phyloP scores from a whole-genome alignment of 768 basidiomycete species.

The Ramaria sp. region DNA sequence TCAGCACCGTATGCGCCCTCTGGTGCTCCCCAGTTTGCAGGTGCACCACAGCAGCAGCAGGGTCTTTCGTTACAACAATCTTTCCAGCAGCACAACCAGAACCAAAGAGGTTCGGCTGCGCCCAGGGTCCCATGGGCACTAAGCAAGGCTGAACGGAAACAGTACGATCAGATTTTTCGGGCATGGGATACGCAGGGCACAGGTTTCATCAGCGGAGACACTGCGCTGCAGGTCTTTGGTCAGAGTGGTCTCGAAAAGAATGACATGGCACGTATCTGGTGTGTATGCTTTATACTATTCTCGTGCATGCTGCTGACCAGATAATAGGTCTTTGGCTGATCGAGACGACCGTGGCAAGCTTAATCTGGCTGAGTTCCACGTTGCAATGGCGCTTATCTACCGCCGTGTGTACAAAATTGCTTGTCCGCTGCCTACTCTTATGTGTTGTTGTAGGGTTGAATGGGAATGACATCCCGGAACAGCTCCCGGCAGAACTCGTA shows the following conservation, averaged over 20 bases:
- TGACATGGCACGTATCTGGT: conserved; percentile 92
- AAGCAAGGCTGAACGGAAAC: conserved; percentile 86
- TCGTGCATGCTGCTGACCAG: conserved; percentile 4
- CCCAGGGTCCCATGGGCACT: conserved; percentile 81
- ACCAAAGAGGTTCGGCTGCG: conserved; percentile 50
- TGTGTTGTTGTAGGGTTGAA: conserved; percentile 57
- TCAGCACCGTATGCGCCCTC: conserved; percentile 48
- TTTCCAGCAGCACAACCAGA: conserved; percentile 80
- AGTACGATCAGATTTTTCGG: conserved; percentile 92
- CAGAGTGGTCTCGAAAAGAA: conserved; percentile 84
- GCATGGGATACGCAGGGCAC: conserved; percentile 81
- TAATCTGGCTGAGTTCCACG: conserved; percentile 92
- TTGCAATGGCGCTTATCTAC: conserved; percentile 97
- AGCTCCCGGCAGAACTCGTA: conserved; percentile 79
- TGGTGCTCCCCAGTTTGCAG: conserved; percentile 52
- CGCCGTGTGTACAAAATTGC: conserved; percentile 52
- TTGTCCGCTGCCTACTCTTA: not conserved
- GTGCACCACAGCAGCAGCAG: conserved; percentile 39
- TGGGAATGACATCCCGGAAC: conserved; percentile 81
- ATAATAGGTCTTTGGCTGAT: conserved; percentile 78
- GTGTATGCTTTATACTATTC: conserved; percentile 19
- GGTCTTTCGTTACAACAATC: conserved; percentile 65
- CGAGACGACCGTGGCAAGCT: conserved; percentile 90
- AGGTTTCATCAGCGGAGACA: conserved; percentile 80
- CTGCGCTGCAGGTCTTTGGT: conserved; percentile 87